These are phyloP conservation scores for Lasiodiplodia citricola DNA, from an alignment of 2,329 filamentous ascomycete species.

Conservation along the genomic window DNA sequence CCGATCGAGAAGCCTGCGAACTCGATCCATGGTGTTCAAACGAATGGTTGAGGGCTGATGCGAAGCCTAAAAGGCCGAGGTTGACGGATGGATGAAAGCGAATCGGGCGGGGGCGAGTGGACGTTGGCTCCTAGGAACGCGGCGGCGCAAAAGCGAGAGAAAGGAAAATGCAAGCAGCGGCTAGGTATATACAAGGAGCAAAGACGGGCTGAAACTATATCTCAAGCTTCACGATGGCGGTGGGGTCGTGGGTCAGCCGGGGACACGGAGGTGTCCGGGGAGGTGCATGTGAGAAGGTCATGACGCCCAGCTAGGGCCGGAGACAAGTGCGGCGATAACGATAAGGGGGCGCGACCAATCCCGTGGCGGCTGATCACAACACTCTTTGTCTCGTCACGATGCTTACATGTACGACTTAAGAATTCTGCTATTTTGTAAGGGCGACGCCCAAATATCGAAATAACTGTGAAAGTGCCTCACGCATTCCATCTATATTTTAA, in stretches of 20 bases:
- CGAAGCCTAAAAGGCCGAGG: not conserved
- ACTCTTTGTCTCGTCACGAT: not conserved
- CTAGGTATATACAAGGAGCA: not conserved
- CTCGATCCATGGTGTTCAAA: conserved; percentile 39
- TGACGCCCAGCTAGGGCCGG: conserved; percentile 11
- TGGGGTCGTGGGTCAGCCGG: conserved; percentile 6
- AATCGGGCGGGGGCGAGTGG: no score
- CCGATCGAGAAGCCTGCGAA: conserved; percentile 39
- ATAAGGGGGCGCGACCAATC: conserved; percentile 12
- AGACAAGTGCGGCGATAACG: conserved; percentile 16
- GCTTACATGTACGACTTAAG: not conserved
- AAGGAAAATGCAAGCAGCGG: not conserved
- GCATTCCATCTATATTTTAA: not conserved
- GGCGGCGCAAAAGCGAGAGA: not conserved
- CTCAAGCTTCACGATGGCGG: conserved; percentile 6
- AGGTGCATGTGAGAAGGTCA: conserved; percentile 21
- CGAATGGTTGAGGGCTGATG: not conserved
- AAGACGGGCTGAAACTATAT: not conserved
- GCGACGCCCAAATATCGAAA: no score
- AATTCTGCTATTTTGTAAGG: no score
- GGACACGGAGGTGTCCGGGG: not conserved
- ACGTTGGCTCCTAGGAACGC: not conserved
- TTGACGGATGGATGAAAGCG: not conserved
- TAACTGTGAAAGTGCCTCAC: no score
- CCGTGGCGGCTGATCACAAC: not conserved